These are phyloP conservation scores for Thinopyrum obtusiflorum DNA, from an alignment of 202 grass and related monocot species.

Conservation along the genomic window DNA sequence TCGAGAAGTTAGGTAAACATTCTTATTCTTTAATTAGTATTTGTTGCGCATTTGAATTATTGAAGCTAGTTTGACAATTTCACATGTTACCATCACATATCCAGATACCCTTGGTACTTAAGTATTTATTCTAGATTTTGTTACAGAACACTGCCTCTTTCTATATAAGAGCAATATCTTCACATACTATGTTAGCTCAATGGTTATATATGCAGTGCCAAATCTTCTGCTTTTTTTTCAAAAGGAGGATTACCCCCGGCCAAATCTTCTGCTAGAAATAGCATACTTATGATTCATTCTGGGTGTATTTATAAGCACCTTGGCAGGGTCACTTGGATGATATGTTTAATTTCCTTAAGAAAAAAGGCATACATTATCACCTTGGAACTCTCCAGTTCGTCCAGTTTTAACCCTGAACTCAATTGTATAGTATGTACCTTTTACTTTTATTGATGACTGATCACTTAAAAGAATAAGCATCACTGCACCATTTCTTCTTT, in stretches of 20 bases:
- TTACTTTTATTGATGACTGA: neutral
- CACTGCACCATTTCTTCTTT: neutral
- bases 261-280: constrained; percentile 12
- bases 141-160: constrained; percentile 4
- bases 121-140: neutral
- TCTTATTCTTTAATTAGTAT: neutral
- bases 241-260: too few species aligned
- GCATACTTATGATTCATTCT: neutral
- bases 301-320: neutral
- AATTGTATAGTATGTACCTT: neutral
- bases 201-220: neutral
- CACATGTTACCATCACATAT: neutral
- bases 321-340: neutral
- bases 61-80: constrained; percentile 16
- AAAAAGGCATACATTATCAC: neutral
- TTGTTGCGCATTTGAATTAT: constrained; percentile 29
- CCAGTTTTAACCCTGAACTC: neutral
- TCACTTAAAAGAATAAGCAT: neutral
- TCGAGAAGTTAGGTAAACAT: constrained; percentile 68
- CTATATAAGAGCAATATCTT: constrained; percentile 6
- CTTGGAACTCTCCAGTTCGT: neutral
- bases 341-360: neutral
- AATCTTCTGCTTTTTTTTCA: neutral
- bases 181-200: neutral
- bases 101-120: neutral